Conservation (phyloP, 2,329 filamentous ascomycete genomes). For the Beauveria varroae region DNA sequence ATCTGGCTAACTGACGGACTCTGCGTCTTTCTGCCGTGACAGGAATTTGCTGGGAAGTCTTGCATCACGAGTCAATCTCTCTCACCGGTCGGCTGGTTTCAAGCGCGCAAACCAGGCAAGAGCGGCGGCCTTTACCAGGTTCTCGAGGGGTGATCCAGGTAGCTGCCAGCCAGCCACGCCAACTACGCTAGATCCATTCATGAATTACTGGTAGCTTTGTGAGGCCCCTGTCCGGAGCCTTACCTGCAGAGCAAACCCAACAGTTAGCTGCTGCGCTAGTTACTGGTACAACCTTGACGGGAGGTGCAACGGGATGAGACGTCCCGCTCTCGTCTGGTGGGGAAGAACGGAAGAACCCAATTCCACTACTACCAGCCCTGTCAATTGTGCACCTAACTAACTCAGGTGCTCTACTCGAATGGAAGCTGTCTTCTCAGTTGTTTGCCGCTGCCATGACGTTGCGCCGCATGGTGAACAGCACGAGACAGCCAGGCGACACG, state of each 20-base stretch:
- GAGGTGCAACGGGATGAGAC: slow-evolving; percentile 3
- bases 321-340: neutral
- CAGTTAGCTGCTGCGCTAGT: neutral
- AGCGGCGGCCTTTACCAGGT: too few species aligned
- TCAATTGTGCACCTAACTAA: neutral
- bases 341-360: neutral
- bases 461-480: neutral
- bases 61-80: neutral
- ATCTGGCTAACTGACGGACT: too few species aligned
- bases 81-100: neutral
- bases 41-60: neutral
- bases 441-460: neutral
- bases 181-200: neutral
- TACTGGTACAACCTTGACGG: neutral
- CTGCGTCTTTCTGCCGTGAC: too few species aligned
- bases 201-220: neutral
- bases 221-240: neutral
- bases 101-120: too few species aligned
- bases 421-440: neutral
- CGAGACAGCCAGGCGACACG: too few species aligned
- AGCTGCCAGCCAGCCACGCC: neutral
- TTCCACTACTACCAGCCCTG: neutral
- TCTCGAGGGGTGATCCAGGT: neutral
- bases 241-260: neutral
- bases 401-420: neutral